A percentile compares a stretch with the other conserved stretches of the same genome.
These are phyloP conservation scores for Geum urbanum DNA, from an alignment of 306 rosid genomes.

Conservation along the genomic window DNA sequence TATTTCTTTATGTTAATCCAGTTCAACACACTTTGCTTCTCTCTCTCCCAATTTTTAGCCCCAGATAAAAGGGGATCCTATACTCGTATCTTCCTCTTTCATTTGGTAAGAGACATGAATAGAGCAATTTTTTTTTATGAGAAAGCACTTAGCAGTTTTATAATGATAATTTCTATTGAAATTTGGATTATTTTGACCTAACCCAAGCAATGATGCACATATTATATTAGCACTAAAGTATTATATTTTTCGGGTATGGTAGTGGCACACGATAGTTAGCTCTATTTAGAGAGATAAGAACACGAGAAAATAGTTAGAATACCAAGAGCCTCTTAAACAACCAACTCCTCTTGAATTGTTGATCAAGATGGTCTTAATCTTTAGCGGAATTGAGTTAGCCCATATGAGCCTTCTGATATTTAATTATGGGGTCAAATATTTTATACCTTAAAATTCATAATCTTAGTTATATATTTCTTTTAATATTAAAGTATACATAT, in stretches of 20 bases:
- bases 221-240: slow-evolving; percentile 12
- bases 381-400: too few species aligned
- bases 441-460: too few species aligned
- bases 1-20: not conserved
- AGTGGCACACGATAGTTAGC: slow-evolving; percentile 33
- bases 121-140: slow-evolving; percentile 9
- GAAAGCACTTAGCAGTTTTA: slow-evolving; percentile 13
- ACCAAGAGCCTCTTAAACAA: too few species aligned
- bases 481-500: too few species aligned
- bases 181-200: slow-evolving; percentile 43
- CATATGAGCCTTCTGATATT: too few species aligned
- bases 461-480: too few species aligned
- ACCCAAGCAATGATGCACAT: slow-evolving; percentile 21
- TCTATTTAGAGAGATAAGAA: slow-evolving; percentile 20
- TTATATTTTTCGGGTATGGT: not conserved
- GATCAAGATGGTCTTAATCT: too few species aligned
- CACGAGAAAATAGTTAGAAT: too few species aligned
- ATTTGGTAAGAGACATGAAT: slow-evolving; percentile 21
- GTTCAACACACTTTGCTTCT: not conserved
- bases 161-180: slow-evolving; percentile 22
- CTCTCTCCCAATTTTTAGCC: slow-evolving; percentile 9
- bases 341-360: too few species aligned
- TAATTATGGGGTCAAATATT: too few species aligned
- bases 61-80: slow-evolving; percentile 10
- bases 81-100: not conserved